A percentile compares a stretch with the other conserved stretches of the same genome.
These are phyloP conservation scores for Baudoinia panamericana DNA, from an alignment of 495 filamentous ascomycete species.

Conservation along the genomic window DNA sequence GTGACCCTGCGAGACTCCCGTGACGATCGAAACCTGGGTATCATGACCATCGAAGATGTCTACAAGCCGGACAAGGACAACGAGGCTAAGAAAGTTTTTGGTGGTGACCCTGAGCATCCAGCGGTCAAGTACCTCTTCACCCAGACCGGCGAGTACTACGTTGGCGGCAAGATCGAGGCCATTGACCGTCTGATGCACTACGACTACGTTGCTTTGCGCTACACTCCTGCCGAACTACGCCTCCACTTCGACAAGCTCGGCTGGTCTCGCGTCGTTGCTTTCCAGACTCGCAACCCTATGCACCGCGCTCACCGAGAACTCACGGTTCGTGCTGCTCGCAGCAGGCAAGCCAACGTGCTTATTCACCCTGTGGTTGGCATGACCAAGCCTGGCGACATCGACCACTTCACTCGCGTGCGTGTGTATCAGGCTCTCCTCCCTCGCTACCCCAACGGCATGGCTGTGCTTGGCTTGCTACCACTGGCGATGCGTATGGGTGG, in stretches of 20 bases:
- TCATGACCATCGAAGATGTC: slow-evolving; percentile 88
- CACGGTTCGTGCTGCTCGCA: slow-evolving; percentile 89
- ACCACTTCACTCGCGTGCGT: slow-evolving; percentile 97
- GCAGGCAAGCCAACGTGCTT: slow-evolving; percentile 92
- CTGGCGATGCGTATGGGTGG: slow-evolving; percentile 99
- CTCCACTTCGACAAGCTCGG: slow-evolving; percentile 98
- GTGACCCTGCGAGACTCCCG: slow-evolving; percentile 88
- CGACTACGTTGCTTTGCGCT: slow-evolving; percentile 93
- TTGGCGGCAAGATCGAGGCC: slow-evolving; percentile 90
- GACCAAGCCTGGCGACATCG: slow-evolving; percentile 97
- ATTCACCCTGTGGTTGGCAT: slow-evolving; percentile 98
- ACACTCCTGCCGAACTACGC: slow-evolving; percentile 88
- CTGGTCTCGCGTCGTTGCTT: slow-evolving; percentile 91
- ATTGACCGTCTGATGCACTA: slow-evolving; percentile 93
- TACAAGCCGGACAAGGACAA: slow-evolving; percentile 90
- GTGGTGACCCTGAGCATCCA: slow-evolving; percentile 84
- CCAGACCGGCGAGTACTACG: slow-evolving; percentile 71
- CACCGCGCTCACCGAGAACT: slow-evolving; percentile 95
- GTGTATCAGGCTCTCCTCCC: slow-evolving; percentile 96
- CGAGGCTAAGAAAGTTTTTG: slow-evolving; percentile 89
- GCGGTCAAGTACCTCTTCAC: slow-evolving; percentile 79
- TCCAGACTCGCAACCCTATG: slow-evolving; percentile 99
- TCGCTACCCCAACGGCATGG: slow-evolving; percentile 98
- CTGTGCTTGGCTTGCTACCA: slow-evolving; percentile 86
- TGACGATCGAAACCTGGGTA: slow-evolving; percentile 89